These are phyloP conservation scores for Chytriomyces hyalinus DNA, from an alignment of 192 early-diverging fungal species.

Conservation along the genomic window DNA sequence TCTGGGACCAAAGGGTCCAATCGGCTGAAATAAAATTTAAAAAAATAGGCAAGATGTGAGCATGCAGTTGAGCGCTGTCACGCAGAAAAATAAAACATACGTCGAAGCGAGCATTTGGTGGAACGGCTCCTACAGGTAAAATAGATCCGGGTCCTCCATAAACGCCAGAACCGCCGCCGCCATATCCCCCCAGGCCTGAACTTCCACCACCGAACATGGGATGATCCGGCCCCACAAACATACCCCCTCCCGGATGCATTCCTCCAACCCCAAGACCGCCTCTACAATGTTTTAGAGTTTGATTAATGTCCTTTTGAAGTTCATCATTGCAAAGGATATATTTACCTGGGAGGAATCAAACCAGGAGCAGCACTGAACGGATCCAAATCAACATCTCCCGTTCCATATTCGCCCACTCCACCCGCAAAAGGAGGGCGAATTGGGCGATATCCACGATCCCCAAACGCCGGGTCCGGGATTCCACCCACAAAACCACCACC, in stretches of 20 bases:
- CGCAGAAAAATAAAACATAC: conserved; percentile 9
- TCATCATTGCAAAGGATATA: not conserved
- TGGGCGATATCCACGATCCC: conserved; percentile 1
- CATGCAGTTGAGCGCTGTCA: not conserved
- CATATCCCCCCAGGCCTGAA: conserved; percentile 40
- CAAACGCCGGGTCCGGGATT: conserved; percentile 5
- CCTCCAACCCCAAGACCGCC: conserved; percentile 40
- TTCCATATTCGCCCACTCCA: conserved; percentile 42
- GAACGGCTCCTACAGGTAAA: conserved; percentile 50
- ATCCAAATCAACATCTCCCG: conserved; percentile 79
- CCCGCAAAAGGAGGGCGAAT: conserved; percentile 45
- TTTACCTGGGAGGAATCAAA: conserved; percentile 54
- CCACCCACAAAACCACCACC: not conserved
- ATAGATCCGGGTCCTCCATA: conserved; percentile 53
- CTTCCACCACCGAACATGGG: conserved; percentile 79
- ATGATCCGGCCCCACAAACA: conserved; percentile 87
- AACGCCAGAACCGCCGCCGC: conserved; percentile 55
- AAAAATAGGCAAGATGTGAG: not conserved
- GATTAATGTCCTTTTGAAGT: not conserved
- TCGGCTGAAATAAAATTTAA: conserved; percentile 56
- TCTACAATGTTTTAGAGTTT: conserved; percentile 9
- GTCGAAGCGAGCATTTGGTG: conserved; percentile 86
- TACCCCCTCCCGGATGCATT: conserved; percentile 71
- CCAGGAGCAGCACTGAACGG: conserved; percentile 59
- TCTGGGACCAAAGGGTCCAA: conserved; percentile 73